A percentile compares a stretch with the other conserved stretches of the same genome.
Evolutionary conservation across 768 basidiomycete species (phyloP).

Genomic region (Mycena venus): DNA sequence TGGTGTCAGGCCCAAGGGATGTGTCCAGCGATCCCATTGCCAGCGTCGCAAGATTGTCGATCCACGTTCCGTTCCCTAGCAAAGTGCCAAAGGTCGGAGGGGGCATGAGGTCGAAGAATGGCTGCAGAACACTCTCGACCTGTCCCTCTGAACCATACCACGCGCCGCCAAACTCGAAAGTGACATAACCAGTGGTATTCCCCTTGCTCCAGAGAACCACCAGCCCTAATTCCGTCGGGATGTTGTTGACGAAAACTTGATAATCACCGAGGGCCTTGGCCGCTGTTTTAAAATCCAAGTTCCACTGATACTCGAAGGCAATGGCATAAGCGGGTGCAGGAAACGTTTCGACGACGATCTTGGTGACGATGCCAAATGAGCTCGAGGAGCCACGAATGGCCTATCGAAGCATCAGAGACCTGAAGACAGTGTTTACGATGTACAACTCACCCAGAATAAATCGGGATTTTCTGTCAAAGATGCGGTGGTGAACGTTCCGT

Average conservation of each 20-base stretch:
- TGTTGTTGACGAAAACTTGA: conserved; percentile 47
- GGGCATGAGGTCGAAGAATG: conserved; percentile 46
- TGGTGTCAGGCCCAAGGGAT: conserved; percentile 39
- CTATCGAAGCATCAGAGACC: conserved; percentile 35
- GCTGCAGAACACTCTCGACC: conserved; percentile 45
- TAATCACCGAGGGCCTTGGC: background rate
- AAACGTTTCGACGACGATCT: conserved; percentile 52
- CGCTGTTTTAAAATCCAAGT: background rate
- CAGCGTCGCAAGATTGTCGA: conserved; percentile 45
- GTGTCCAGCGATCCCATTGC: conserved; percentile 47
- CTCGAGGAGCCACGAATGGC: conserved; percentile 55
- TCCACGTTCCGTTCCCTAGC: conserved; percentile 42
- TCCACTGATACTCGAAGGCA: conserved; percentile 49
- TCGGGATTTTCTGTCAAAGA: conserved; percentile 53
- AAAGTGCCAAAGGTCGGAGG: conserved; percentile 35
- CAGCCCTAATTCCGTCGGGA: conserved; percentile 48
- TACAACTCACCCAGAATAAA: conserved; percentile 65
- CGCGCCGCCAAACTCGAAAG: conserved; percentile 48
- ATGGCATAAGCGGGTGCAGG: conserved; percentile 51
- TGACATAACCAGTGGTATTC: conserved; percentile 37
- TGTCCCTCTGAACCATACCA: conserved; percentile 50
- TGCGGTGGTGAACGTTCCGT: conserved; percentile 55
- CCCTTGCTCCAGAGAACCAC: conserved; percentile 47
- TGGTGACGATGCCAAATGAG: conserved; percentile 56
- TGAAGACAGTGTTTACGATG: too few relatives aligned